phyloP scores from a whole-genome alignment of 1,139 yeast species.

The Blastobotrys petasosporus region DNA sequence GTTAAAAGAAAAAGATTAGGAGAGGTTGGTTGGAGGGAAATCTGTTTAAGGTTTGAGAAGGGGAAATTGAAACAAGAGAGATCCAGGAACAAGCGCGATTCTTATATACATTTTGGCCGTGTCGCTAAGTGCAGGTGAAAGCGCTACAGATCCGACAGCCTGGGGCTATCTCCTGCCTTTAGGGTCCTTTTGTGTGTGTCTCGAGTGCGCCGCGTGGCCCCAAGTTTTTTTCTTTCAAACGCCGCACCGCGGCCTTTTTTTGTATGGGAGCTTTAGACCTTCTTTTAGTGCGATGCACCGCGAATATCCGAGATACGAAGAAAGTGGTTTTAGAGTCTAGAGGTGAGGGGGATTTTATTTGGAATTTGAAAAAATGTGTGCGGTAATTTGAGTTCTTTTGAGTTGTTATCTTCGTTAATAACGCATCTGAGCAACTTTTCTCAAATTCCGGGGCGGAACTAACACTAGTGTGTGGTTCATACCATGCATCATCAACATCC shows the following conservation, averaged over 20 bases:
- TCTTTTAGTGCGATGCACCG: too few relatives aligned
- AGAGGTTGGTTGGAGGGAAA: background rate
- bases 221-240: too few relatives aligned
- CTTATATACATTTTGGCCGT: conserved; percentile 1
- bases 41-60: background rate
- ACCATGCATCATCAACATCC: background rate
- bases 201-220: background rate
- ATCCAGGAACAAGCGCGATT: background rate
- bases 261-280: too few relatives aligned
- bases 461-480: too few relatives aligned
- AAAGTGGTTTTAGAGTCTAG: too few relatives aligned
- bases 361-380: too few relatives aligned
- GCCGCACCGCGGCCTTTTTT: too few relatives aligned
- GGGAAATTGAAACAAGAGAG: background rate
- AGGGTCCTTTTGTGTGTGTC: background rate
- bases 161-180: conserved; percentile 7
- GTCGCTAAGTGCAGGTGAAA: conserved; percentile 12
- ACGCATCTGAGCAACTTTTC: too few relatives aligned
- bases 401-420: too few relatives aligned
- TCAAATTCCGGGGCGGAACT: background rate
- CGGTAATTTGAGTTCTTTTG: too few relatives aligned
- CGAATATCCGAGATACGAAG: too few relatives aligned
- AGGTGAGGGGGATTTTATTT: too few relatives aligned
- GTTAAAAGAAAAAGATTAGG: background rate
- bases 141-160: conserved; percentile 2